Evolutionary conservation across 768 basidiomycete genomes (phyloP).

Genomic region (Calocera cornea): DNA sequence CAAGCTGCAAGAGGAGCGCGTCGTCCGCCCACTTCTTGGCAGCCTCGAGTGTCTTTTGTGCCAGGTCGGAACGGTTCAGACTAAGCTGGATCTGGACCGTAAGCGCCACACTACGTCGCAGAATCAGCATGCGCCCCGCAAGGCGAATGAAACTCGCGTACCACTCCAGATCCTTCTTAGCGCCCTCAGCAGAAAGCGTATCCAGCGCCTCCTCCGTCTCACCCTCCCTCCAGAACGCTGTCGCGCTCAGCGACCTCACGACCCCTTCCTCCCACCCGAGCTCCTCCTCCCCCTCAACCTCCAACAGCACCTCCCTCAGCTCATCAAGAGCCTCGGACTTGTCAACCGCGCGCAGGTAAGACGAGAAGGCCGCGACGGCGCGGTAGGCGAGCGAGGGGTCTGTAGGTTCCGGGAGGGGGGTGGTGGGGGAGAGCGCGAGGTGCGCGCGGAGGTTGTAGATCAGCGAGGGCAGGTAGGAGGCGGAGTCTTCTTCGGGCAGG

Average conservation of each 20-base stretch:
- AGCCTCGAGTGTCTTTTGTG: constrained; percentile 69
- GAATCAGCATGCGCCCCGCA: neutral
- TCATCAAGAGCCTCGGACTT: constrained; percentile 50
- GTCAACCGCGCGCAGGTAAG: constrained; percentile 39
- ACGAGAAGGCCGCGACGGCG: constrained; percentile 62
- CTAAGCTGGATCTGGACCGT: constrained; percentile 80
- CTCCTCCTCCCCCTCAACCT: constrained; percentile 47
- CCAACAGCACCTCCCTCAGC: constrained; percentile 73
- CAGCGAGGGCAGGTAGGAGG: constrained; percentile 50
- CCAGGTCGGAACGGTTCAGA: constrained; percentile 76
- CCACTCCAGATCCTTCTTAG: constrained; percentile 76
- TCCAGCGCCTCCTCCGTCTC: constrained; percentile 89
- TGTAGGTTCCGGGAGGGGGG: constrained; percentile 39
- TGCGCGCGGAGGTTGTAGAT: constrained; percentile 68
- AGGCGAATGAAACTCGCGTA: constrained; percentile 32
- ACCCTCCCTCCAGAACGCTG: constrained; percentile 67
- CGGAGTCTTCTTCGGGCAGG: constrained; percentile 46
- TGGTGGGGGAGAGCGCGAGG: constrained; percentile 52
- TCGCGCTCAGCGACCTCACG: constrained; percentile 72
- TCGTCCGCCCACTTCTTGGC: constrained; percentile 82
- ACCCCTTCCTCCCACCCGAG: constrained; percentile 50
- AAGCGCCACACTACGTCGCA: constrained; percentile 49
- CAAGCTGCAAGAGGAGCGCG: constrained; percentile 74
- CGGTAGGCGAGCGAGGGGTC: constrained; percentile 54
- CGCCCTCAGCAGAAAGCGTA: constrained; percentile 54